A percentile compares a stretch with the other conserved stretches of the same genome.
These are phyloP conservation scores for Juglanconis juglandina DNA, from an alignment of 2,329 filamentous ascomycete genomes.

Conservation along the genomic window DNA sequence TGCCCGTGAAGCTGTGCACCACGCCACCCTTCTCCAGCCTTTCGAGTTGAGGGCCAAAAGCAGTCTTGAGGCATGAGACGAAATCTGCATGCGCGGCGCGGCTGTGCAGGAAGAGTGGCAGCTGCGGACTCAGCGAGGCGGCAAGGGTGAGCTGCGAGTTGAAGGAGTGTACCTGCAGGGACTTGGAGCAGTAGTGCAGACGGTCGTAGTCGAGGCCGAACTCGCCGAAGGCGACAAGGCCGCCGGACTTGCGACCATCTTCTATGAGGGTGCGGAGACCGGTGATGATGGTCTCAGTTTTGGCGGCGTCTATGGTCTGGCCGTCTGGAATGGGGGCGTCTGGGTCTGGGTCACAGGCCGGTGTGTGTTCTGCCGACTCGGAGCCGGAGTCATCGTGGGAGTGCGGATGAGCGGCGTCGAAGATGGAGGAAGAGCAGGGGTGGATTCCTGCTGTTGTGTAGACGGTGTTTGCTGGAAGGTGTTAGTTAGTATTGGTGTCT, in stretches of 20 bases:
- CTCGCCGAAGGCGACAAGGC: conserved; percentile 82
- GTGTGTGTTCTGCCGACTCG: conserved; percentile 38
- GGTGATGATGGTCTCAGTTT: conserved; percentile 48
- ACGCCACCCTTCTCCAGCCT: conserved; percentile 72
- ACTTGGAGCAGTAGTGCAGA: conserved; percentile 74
- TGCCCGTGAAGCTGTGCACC: conserved; percentile 94
- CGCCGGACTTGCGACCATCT: conserved; percentile 47
- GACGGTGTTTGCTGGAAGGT: conserved; percentile 64
- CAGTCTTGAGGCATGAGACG: conserved; percentile 61
- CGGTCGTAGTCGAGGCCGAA: conserved; percentile 96
- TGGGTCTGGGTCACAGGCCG: conserved; percentile 53
- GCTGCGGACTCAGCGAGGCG: conserved; percentile 61
- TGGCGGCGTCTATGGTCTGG: conserved; percentile 36
- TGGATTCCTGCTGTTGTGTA: conserved; percentile 93
- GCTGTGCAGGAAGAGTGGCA: conserved; percentile 90
- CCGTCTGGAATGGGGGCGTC: conserved; percentile 47
- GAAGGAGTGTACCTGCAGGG: conserved; percentile 81
- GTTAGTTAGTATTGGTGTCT: conserved; percentile 2
- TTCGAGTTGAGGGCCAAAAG: conserved; percentile 57
- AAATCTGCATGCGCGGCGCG: conserved; percentile 86
- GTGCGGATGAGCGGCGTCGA: conserved; percentile 54
- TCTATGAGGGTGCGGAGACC: conserved; percentile 64
- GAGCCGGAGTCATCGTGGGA: conserved; percentile 42
- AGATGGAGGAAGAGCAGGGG: conserved; percentile 80
- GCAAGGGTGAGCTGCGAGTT: conserved; percentile 77